Evolutionary conservation across 345 rosid genomes (phyloP).

Genomic region (Gossypium anomalum): DNA sequence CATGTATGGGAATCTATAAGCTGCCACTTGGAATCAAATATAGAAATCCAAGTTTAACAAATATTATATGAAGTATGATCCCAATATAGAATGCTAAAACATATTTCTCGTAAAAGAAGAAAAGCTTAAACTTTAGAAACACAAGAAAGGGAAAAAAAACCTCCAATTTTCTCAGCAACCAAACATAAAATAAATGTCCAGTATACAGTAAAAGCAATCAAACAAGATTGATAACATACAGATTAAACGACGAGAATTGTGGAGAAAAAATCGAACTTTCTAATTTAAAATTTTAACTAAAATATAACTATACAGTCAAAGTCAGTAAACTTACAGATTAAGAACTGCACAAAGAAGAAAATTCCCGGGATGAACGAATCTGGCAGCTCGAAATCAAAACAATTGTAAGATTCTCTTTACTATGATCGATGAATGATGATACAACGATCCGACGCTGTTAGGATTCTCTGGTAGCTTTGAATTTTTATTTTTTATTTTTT

Average conservation of each 20-base stretch:
- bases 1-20: conserved; percentile 2
- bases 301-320: conserved; percentile 1
- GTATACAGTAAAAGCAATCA: neutral
- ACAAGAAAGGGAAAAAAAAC: neutral
- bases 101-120: neutral
- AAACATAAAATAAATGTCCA: neutral
- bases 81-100: neutral
- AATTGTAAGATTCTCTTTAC: neutral
- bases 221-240: neutral
- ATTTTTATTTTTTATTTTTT: conserved; percentile 1
- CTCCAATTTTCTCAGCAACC: conserved; percentile 13
- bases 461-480: conserved; percentile 14
- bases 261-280: neutral
- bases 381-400: conserved; percentile 6
- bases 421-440: neutral
- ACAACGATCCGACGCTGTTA: conserved; percentile 8
- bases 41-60: conserved; percentile 2
- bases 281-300: neutral
- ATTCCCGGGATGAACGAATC: conserved; percentile 9
- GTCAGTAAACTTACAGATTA: conserved; percentile 28
- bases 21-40: conserved; percentile 11
- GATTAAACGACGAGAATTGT: conserved; percentile 8
- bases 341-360: neutral
- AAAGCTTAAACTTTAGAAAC: neutral
- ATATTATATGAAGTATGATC: neutral